Percentiles rank a stretch among this genome's conserved stretches.
phyloP scores from a whole-genome alignment of 2,329 filamentous ascomycete species.

The Phoma sp. region DNA sequence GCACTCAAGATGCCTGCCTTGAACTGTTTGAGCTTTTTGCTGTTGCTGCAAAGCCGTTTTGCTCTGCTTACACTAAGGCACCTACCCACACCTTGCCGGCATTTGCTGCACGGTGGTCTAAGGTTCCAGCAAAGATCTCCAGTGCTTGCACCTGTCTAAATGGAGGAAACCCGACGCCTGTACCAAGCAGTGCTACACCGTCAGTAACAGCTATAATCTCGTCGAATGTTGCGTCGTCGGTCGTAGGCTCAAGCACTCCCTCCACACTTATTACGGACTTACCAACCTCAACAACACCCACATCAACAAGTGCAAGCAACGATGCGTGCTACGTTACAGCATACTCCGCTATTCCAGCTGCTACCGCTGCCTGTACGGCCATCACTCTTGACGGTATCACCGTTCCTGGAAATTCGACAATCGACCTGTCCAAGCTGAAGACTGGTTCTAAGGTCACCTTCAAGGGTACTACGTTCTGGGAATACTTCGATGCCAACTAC shows the following conservation, averaged over 20 bases:
- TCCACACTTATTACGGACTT: background rate
- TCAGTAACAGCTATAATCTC: constrained; percentile 1
- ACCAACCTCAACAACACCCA: background rate
- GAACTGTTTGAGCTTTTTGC: constrained; percentile 18
- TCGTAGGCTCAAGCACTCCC: background rate
- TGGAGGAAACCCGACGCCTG: constrained; percentile 12
- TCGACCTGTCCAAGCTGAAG: constrained; percentile 65
- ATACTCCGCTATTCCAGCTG: constrained; percentile 21
- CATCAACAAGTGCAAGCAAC: background rate
- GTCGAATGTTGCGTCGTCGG: background rate
- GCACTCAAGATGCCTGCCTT: constrained; percentile 16
- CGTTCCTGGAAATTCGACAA: constrained; percentile 65
- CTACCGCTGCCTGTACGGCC: constrained; percentile 56
- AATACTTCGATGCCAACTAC: constrained; percentile 36
- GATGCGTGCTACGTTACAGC: constrained; percentile 31
- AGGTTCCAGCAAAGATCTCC: constrained; percentile 18
- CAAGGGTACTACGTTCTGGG: constrained; percentile 64
- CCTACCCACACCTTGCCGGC: constrained; percentile 18
- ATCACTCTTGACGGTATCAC: constrained; percentile 62
- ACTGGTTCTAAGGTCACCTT: constrained; percentile 67
- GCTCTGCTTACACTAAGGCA: constrained; percentile 15
- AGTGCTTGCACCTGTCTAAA: constrained; percentile 20
- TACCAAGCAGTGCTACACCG: constrained; percentile 1
- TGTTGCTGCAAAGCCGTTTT: constrained; percentile 20
- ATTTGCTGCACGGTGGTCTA: constrained; percentile 19